These are phyloP conservation scores for Martiniozyma asiatica DNA, from an alignment of 1,139 yeast species.

Conservation along the genomic window DNA sequence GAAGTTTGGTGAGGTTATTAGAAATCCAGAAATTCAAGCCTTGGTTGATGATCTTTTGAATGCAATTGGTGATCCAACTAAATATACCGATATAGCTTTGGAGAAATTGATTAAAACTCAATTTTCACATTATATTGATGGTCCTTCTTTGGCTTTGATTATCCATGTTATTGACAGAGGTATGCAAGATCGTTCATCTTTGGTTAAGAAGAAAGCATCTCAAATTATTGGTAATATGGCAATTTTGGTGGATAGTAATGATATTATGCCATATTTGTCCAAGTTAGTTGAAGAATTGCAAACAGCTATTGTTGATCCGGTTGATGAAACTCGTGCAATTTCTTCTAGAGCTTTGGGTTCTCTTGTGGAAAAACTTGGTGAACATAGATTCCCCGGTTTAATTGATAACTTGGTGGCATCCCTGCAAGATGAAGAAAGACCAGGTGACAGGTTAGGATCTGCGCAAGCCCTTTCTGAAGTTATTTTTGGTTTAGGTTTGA, in stretches of 20 bases:
- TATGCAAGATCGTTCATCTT: constrained; percentile 85
- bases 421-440: constrained; percentile 64
- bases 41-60: constrained; percentile 80
- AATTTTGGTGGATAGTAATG: constrained; percentile 79
- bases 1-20: constrained; percentile 90
- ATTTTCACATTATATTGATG: constrained; percentile 94
- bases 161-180: constrained; percentile 94
- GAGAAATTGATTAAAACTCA: constrained; percentile 82
- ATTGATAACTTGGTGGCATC: constrained; percentile 71
- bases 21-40: constrained; percentile 91
- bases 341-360: constrained; percentile 97
- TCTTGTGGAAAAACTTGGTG: constrained; percentile 90
- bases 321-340: constrained; percentile 92
- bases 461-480: constrained; percentile 97
- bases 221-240: constrained; percentile 99
- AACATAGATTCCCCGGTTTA: constrained; percentile 86
- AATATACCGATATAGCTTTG: constrained; percentile 75
- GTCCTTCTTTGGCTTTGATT: constrained; percentile 90
- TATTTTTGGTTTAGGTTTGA: constrained; percentile 77
- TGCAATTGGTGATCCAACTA: constrained; percentile 95
- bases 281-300: constrained; percentile 74
- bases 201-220: constrained; percentile 86
- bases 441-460: constrained; percentile 92
- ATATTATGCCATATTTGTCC: constrained; percentile 71
- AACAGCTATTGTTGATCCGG: constrained; percentile 96